Percentiles rank a stretch among this genome's conserved stretches.
Evolutionary conservation across 2,329 filamentous ascomycete genomes (phyloP).

Genomic region (Sarocladiaceae sp.): DNA sequence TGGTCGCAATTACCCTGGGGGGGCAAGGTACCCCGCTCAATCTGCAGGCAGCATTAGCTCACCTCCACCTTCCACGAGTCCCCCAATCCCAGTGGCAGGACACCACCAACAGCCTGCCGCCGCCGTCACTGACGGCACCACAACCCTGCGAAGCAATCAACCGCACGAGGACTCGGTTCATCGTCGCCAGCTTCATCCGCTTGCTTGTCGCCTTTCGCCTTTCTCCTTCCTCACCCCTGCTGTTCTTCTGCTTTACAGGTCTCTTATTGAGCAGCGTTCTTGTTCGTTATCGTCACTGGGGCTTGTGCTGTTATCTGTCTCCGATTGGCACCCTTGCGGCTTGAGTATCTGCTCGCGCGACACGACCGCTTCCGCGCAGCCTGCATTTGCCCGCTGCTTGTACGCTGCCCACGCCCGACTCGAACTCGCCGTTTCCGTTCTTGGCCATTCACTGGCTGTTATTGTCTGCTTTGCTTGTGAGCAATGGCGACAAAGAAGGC

Average conservation of each 20-base stretch:
- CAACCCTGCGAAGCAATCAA: background rate
- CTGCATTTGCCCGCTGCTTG: background rate
- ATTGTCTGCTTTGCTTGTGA: background rate
- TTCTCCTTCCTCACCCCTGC: background rate
- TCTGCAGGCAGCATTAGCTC: background rate
- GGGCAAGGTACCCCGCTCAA: slow-evolving; percentile 7
- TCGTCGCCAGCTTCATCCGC: slow-evolving; percentile 3
- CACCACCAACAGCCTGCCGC: background rate
- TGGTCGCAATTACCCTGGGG: background rate
- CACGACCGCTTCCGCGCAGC: background rate
- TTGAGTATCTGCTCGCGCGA: slow-evolving; percentile 5
- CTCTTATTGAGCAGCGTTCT: no score
- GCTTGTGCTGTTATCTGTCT: no score
- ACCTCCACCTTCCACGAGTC: background rate
- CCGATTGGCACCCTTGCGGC: no score
- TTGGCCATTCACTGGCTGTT: background rate
- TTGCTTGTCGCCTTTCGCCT: background rate
- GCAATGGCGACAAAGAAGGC: slow-evolving; percentile 61
- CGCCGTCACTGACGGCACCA: slow-evolving; percentile 4
- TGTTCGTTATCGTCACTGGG: no score
- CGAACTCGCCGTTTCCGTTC: background rate
- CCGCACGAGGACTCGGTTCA: no score
- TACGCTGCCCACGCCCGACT: no score
- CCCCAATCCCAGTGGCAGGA: background rate
- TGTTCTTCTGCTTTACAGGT: background rate